phyloP scores from a whole-genome alignment of 2,329 filamentous ascomycete species.

The Fusarium hostae region DNA sequence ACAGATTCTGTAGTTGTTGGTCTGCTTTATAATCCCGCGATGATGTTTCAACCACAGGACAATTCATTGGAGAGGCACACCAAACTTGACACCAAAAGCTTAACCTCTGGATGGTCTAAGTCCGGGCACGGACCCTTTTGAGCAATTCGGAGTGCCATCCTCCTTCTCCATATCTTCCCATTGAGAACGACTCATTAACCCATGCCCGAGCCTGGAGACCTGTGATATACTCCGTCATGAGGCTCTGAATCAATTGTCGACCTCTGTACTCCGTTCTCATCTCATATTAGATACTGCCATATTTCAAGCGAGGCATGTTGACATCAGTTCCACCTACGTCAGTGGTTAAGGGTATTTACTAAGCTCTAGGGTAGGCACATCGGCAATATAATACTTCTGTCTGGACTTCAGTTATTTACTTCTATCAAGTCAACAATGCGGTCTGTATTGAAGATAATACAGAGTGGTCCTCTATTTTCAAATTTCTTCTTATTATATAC shows the following conservation, averaged over 20 bases:
- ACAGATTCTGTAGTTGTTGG: neutral
- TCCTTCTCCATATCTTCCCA: conserved; percentile 29
- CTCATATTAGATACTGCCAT: neutral
- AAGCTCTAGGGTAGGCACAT: neutral
- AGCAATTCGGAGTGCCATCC: conserved; percentile 12
- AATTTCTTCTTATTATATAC: too few relatives aligned
- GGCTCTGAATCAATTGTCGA: neutral
- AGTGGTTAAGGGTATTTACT: neutral
- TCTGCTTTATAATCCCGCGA: neutral
- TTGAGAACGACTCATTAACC: neutral
- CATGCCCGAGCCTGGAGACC: neutral
- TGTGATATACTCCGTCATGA: neutral
- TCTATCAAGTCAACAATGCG: neutral
- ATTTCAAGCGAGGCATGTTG: neutral
- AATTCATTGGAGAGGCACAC: neutral
- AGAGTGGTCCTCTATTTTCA: too few relatives aligned
- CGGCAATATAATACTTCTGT: too few relatives aligned
- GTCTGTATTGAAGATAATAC: neutral
- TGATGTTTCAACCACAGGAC: neutral
- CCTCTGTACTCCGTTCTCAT: neutral
- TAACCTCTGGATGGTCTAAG: conserved; percentile 10
- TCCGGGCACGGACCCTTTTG: conserved; percentile 21
- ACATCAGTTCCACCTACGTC: conserved; percentile 36
- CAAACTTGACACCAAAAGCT: neutral
- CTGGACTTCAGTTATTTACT: neutral